Base-by-base conservation (phyloP, 345 rosid species). In the Eucalyptus cloeziana region DNA sequence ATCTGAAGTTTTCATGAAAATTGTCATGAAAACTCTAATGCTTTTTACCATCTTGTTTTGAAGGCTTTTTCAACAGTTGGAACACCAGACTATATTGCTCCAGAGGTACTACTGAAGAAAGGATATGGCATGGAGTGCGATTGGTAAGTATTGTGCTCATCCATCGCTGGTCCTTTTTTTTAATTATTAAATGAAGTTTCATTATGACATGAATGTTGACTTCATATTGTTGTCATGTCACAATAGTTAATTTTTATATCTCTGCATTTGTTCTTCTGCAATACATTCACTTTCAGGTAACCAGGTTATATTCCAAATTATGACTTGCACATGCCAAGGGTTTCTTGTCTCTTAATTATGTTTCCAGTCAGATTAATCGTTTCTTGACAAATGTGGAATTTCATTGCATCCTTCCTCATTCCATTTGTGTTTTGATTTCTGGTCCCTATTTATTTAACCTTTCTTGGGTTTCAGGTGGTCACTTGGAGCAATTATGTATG, bases 51-150 rank as follows among this genome's bases (percentile, higher is more conserved):
- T 60, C 86, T 85, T 69, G 47, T 52, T 52, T 49, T 87, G 60
- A 94, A 97, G 99, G 99, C 99, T 86, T 97, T 97, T 93, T 97
- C 99, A 52, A 97, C 99, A 58, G 99, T 97, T 91, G 99, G 99
- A 91, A 97, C 99, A 27, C 99, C 99, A 8, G 99, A 97, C 89
- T 97, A 97, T 92, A 97, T 97, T 88, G 98, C 99, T 93, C 99
- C 99, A 71, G 99, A 97, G 94, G 98, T 97, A 58, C 94, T 97
- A 88, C 92, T 96, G 92, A 97, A 97, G 97, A 97, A 96, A 92
- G 99, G 99, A 92, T 97, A 97, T 92, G 99, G 99, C 96, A 95
- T 95, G 97, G 99, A 97, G 91, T 97, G 99, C 92, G 99, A 97
- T 93, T 97, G 99, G 99, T 96, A 87, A 94, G 98, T 93, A 80